phyloP scores from a whole-genome alignment of 2,329 filamentous ascomycete genomes.

The Cytospora schulzeri region DNA sequence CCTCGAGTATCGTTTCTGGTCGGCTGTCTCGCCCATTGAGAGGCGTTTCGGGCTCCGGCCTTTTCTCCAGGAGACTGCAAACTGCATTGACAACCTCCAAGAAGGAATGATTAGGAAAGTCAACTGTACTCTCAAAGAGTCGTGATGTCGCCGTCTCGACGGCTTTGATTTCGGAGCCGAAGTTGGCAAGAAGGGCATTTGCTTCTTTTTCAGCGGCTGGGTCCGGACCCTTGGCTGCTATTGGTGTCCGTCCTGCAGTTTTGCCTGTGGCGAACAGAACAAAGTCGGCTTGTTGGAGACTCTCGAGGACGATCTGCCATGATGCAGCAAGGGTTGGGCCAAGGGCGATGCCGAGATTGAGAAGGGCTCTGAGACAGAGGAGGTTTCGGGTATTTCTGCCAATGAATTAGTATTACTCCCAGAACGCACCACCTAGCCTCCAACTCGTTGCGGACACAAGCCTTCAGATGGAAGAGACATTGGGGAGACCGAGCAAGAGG shows the following conservation, averaged over 20 bases:
- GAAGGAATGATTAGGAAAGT: conserved; percentile 85
- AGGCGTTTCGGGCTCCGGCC: conserved; percentile 30
- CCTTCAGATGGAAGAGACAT: not conserved
- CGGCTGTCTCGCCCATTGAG: conserved; percentile 37
- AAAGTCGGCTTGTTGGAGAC: conserved; percentile 88
- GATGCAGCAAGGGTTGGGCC: conserved; percentile 83
- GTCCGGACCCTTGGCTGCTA: conserved; percentile 50
- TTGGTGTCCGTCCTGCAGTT: conserved; percentile 53
- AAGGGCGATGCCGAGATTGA: conserved; percentile 94
- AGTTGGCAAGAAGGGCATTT: conserved; percentile 60
- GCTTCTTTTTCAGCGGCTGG: conserved; percentile 54
- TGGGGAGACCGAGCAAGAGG: too few species aligned
- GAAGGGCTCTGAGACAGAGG: conserved; percentile 81
- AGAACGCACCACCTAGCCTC: not conserved
- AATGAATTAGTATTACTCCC: not conserved
- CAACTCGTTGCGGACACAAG: not conserved
- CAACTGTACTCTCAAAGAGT: conserved; percentile 86
- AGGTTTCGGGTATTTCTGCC: conserved; percentile 77
- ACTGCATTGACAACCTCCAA: conserved; percentile 75
- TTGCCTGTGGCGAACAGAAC: conserved; percentile 71
- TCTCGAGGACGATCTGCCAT: conserved; percentile 91
- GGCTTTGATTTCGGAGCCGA: conserved; percentile 79
- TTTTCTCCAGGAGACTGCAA: conserved; percentile 65
- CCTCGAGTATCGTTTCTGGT: conserved; percentile 41
- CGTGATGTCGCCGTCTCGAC: conserved; percentile 86